These are phyloP conservation scores for Aspergillus incahuasiensis DNA, from an alignment of 495 filamentous ascomycete genomes.

Conservation along the genomic window DNA sequence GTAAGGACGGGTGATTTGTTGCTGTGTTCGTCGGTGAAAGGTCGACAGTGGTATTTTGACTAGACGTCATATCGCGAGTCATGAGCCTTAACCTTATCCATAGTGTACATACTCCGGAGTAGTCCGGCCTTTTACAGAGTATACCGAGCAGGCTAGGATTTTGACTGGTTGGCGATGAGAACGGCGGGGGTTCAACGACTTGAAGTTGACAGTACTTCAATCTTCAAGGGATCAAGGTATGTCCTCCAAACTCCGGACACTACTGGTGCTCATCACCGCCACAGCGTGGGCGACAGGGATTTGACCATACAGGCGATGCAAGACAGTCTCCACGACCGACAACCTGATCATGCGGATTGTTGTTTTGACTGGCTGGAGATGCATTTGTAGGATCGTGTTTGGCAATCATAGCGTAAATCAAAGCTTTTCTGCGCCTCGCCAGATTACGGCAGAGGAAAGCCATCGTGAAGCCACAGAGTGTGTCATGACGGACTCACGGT, in stretches of 20 bases:
- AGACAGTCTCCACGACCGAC: neutral
- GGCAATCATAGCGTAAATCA: neutral
- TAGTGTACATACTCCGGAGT: neutral
- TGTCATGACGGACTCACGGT: neutral
- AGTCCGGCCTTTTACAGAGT: neutral
- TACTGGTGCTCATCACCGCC: constrained; percentile 5
- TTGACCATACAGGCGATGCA: constrained; percentile 1
- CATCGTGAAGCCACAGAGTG: neutral
- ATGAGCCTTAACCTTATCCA: neutral
- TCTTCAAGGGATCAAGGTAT: too few species aligned
- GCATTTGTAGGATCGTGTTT: constrained; percentile 1
- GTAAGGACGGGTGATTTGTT: neutral
- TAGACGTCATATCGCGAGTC: too few species aligned
- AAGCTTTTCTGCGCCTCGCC: neutral
- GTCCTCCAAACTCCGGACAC: too few species aligned
- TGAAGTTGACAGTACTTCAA: neutral
- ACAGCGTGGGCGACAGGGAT: constrained; percentile 13
- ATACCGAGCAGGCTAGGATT: too few species aligned
- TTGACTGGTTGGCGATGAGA: neutral
- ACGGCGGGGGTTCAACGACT: neutral
- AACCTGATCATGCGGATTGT: neutral
- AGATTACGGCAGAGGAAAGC: neutral
- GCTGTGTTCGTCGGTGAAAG: too few species aligned
- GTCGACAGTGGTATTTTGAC: too few species aligned
- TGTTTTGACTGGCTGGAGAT: constrained; percentile 4